Conservation (phyloP, 768 basidiomycete genomes). For the Lactarius vividus region DNA sequence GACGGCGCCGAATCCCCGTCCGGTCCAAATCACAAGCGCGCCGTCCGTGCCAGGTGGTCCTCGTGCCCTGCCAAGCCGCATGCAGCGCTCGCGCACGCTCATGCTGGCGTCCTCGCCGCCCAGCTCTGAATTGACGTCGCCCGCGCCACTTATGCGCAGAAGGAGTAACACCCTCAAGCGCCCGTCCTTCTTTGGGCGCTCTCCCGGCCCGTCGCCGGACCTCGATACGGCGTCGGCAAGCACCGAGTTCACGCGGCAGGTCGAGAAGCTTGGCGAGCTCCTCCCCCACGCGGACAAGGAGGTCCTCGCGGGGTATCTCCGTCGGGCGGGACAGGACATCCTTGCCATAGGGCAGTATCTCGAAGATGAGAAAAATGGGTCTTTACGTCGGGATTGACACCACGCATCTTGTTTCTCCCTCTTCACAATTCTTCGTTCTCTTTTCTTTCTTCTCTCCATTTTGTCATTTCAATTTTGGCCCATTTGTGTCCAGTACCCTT, state of each 20-base stretch:
- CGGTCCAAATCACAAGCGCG: conserved; percentile 34
- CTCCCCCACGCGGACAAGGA: conserved; percentile 69
- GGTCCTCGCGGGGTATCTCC: conserved; percentile 68
- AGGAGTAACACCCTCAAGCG: conserved; percentile 30
- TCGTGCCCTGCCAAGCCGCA: conserved; percentile 58
- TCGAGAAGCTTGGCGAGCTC: conserved; percentile 67
- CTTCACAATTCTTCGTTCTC: background rate
- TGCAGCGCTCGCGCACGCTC: conserved; percentile 67
- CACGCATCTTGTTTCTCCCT: conserved; percentile 1
- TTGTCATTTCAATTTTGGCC: background rate
- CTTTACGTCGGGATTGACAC: conserved; percentile 40
- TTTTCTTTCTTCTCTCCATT: background rate
- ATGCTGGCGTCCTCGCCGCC: conserved; percentile 40
- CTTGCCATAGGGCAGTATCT: conserved; percentile 84
- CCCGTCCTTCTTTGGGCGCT: conserved; percentile 35
- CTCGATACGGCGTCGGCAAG: background rate
- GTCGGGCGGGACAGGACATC: conserved; percentile 73
- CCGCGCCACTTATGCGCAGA: conserved; percentile 31
- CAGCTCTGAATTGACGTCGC: conserved; percentile 39
- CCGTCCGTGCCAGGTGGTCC: conserved; percentile 74
- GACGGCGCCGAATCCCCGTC: conserved; percentile 36
- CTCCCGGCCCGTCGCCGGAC: conserved; percentile 16
- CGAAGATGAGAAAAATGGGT: conserved; percentile 79
- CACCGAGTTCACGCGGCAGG: conserved; percentile 60
- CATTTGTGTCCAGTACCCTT: background rate